phyloP scores from a whole-genome alignment of 164 flowering plant species.

The Stephania japonica region DNA sequence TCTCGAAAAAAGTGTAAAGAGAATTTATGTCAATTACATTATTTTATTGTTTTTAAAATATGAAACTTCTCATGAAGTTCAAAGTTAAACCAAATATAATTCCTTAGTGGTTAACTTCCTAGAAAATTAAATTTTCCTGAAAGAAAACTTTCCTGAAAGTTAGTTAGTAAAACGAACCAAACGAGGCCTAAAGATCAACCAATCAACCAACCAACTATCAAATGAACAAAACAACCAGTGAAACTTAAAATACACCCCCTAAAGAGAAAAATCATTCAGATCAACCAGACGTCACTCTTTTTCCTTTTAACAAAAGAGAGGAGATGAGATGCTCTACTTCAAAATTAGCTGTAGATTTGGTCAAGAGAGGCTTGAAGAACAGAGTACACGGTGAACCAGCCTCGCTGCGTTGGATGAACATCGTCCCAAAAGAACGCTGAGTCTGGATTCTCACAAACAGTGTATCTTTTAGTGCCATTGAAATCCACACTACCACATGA shows the following conservation, averaged over 20 bases:
- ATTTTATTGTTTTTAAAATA: no score
- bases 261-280: background rate
- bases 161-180: no score
- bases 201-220: background rate
- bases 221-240: background rate
- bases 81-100: no score
- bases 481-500: constrained; percentile 38
- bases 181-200: background rate
- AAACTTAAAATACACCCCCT: background rate
- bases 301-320: background rate
- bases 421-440: constrained; percentile 54
- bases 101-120: no score
- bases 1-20: no score
- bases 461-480: constrained; percentile 37
- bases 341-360: background rate
- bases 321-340: background rate
- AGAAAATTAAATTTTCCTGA: no score
- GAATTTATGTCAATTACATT: no score
- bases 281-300: background rate
- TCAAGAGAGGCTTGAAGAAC: constrained; percentile 22
- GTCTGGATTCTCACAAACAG: constrained; percentile 35
- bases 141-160: no score
- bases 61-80: no score
- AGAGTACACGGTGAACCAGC: constrained; percentile 38
- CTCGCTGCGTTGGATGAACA: constrained; percentile 52